Base-by-base conservation (phyloP, 805 yeast genomes). In the Crinitomyces ghanaensis region DNA sequence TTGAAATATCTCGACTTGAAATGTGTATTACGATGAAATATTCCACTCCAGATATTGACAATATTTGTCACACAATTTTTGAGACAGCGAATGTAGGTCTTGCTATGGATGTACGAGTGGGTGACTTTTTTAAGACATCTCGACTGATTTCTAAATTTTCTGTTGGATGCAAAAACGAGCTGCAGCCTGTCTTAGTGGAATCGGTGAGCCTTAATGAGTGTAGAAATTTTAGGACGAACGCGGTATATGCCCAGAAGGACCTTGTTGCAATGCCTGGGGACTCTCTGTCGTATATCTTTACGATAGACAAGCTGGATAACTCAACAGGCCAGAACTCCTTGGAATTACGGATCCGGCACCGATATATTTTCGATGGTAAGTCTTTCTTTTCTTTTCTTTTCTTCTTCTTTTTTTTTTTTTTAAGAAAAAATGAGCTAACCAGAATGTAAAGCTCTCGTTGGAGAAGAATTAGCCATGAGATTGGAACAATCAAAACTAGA, bases 71-170 rank as follows among this genome's bases (percentile, higher is more conserved):
- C 19, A 41, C 46, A 31, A 43, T 50, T 31, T 13, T 50, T 31
- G 42, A 47, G 19, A 44, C 46, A 2, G 38, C 78, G 4, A 76
- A 77, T 38, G 68, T 74, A 4, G 54, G 70, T 1, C 58, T 82
- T 24, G 62, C 70, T 4, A 57, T 81, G 5, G 76, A 84, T 0
- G 91, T 81, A 1, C 74, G 83, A 2, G 93, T 81, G 2, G 88
- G 80, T 46, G 94, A 83, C 50, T 72, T 76, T 7, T 81, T 80
- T 59, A 70, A 72, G 41, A 52, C 68, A 2, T 51, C 66, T 12
- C 56, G 62, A 19, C 56, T 82, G 1, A 76, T 70, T 42, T 73
- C 84, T 4, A 77, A 74, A 44, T 83, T 79, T 49, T 70, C 77
- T 9, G 64, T 82, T 28, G 77, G 82, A 13, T 66, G 85, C 4